Evolutionary conservation across 768 basidiomycete genomes (phyloP).

Genomic region (Auricularia sp.): DNA sequence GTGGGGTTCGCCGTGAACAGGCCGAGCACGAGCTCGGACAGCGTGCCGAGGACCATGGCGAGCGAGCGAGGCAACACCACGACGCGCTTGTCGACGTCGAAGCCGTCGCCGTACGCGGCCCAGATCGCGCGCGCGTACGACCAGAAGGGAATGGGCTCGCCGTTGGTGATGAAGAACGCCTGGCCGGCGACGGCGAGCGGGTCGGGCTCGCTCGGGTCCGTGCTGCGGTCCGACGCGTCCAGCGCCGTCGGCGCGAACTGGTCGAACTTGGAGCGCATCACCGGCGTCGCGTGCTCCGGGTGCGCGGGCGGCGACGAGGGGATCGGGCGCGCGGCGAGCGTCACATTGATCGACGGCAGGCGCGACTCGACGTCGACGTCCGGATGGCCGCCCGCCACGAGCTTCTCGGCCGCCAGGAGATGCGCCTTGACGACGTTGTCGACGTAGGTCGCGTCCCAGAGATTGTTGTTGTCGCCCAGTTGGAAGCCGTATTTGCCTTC

Average conservation of each 20-base stretch:
- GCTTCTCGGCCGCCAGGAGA: conserved; percentile 83
- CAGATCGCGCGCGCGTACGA: conserved; percentile 80
- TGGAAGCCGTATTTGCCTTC: conserved; percentile 83
- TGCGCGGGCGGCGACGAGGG: conserved; percentile 63
- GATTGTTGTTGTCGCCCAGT: conserved; percentile 85
- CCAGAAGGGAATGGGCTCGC: conserved; percentile 95
- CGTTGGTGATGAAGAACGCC: conserved; percentile 93
- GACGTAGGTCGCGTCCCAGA: conserved; percentile 96
- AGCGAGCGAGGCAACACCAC: conserved; percentile 50
- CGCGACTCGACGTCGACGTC: conserved; percentile 26
- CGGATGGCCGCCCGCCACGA: conserved; percentile 37
- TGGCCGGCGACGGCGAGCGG: conserved; percentile 83
- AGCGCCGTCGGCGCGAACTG: conserved; percentile 54
- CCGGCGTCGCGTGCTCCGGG: conserved; percentile 33
- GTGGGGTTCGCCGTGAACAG: conserved; percentile 68
- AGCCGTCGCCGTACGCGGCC: conserved; percentile 45
- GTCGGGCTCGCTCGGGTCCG: conserved; percentile 17
- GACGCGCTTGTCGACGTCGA: conserved; percentile 30
- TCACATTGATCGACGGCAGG: conserved; percentile 24
- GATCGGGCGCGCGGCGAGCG: conserved; percentile 52
- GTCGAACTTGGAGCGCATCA: conserved; percentile 74
- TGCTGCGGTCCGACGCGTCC: conserved; percentile 33
- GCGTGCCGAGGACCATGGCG: conserved; percentile 60
- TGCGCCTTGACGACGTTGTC: conserved; percentile 93
- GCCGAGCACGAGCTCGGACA: conserved; percentile 66